These are phyloP conservation scores for Fusarium oligoseptatum DNA, from an alignment of 2,329 filamentous ascomycete species.

Conservation along the genomic window DNA sequence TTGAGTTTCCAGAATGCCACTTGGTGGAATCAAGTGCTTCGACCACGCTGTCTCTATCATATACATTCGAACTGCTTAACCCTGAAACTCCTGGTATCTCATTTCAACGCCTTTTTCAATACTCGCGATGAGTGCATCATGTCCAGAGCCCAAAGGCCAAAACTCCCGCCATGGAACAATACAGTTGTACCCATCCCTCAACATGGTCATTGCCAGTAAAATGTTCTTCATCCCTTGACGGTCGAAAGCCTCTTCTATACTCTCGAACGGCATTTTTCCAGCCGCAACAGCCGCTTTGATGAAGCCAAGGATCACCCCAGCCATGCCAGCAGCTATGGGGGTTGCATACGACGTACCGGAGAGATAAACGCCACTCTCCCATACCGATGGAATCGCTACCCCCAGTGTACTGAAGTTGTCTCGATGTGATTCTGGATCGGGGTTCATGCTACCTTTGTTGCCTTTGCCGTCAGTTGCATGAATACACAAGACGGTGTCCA, in stretches of 20 bases:
- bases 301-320: neutral
- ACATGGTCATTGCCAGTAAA: neutral
- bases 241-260: neutral
- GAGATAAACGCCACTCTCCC: neutral
- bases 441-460: neutral
- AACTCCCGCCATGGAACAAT: neutral
- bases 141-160: neutral
- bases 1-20: too few species aligned
- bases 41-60: too few species aligned
- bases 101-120: neutral
- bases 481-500: neutral
- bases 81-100: neutral
- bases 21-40: too few species aligned
- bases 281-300: neutral
- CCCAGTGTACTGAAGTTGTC: neutral
- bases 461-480: neutral
- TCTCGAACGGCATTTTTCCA: neutral
- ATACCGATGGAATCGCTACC: neutral
- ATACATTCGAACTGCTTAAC: too few species aligned
- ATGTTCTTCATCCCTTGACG: neutral
- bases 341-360: neutral
- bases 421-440: neutral
- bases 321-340: neutral
- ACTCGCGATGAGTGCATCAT: neutral
- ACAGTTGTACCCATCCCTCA: neutral